phyloP scores from a whole-genome alignment of 768 basidiomycete genomes.

The Pholiota molesta region DNA sequence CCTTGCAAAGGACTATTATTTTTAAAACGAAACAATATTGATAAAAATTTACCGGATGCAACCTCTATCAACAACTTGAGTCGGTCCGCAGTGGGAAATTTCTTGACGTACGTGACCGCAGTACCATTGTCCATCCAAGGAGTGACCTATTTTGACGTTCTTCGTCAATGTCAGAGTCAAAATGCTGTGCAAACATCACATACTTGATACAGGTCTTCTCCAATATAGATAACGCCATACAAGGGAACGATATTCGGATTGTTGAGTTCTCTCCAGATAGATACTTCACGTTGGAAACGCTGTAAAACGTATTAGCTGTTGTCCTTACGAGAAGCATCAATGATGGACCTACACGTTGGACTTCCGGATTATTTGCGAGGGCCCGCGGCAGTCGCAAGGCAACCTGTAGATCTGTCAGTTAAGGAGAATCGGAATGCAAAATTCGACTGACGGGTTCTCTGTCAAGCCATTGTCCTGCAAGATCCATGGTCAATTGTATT shows the following conservation, averaged over 20 bases:
- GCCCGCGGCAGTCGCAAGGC: constrained; percentile 40
- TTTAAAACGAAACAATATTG: neutral
- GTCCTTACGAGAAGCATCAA: neutral
- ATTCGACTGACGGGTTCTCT: constrained; percentile 31
- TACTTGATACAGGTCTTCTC: constrained; percentile 36
- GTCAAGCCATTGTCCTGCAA: constrained; percentile 45
- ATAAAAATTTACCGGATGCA: constrained; percentile 35
- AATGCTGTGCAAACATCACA: constrained; percentile 7
- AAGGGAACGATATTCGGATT: constrained; percentile 42
- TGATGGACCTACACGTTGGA: constrained; percentile 32
- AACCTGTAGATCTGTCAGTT: constrained; percentile 30
- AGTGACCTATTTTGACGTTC: constrained; percentile 35
- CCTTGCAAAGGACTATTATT: constrained; percentile 25
- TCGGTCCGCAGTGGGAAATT: constrained; percentile 34
- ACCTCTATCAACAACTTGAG: constrained; percentile 40
- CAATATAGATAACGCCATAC: constrained; percentile 40
- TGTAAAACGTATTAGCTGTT: constrained; percentile 18
- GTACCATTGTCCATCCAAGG: constrained; percentile 50
- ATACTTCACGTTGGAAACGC: constrained; percentile 46
- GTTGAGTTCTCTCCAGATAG: constrained; percentile 43
- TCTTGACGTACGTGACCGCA: constrained; percentile 35
- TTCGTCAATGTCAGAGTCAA: neutral
- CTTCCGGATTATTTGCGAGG: constrained; percentile 34
- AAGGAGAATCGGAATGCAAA: neutral
- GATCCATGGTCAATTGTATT: constrained; percentile 1